Base-by-base conservation (phyloP, 257 asterid species). In the Paulownia fortunei region DNA sequence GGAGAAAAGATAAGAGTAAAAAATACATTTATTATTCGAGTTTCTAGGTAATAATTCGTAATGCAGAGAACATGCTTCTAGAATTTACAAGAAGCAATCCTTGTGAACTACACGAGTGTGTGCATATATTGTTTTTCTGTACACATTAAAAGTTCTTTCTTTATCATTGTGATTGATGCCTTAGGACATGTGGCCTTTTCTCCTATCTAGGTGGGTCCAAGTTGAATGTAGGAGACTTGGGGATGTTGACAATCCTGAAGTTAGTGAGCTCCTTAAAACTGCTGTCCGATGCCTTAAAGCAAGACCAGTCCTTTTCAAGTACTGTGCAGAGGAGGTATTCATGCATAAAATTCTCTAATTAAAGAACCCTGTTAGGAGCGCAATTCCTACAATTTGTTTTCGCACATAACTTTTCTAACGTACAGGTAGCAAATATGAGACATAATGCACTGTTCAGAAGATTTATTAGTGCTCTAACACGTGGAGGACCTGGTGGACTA, bases 401-500 rank as follows among this genome's bases (percentile, higher is more conserved):
- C 16, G 39, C 55, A 72, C 30, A 59, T 74, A 59, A 42, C 42
- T 37, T 79, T 71, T 60, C 52, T 49, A 54, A 79, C 23, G 4
- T 81, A 46, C 76, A 96, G 98, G 97, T 96, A n/a, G 97, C 99
- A 79, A 93, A 93, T 86, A 96, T 96, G 98, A 88, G 99, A 79
- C 99, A 96, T 81, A 96, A 96, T 91, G 97, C 98, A 10, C 83
- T 93, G 69, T 96, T 96, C 85, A 90, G 99, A 88, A 93, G 97
- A 87, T 96, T 93, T 85, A 96, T 96, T 79, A 93, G 98, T 81
- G 99, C 99, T 79, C 97, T 96, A 70, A 96, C 99, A 49, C 98
- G 98, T 67, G 99, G 99, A 86, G 98, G 99, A 77, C 96, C 97
- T 58, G 94, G 99, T 88, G 99, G 98, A 78, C 83, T 92, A 69